phyloP scores from a whole-genome alignment of 257 asterid species.

The Cynanchum wilfordii region DNA sequence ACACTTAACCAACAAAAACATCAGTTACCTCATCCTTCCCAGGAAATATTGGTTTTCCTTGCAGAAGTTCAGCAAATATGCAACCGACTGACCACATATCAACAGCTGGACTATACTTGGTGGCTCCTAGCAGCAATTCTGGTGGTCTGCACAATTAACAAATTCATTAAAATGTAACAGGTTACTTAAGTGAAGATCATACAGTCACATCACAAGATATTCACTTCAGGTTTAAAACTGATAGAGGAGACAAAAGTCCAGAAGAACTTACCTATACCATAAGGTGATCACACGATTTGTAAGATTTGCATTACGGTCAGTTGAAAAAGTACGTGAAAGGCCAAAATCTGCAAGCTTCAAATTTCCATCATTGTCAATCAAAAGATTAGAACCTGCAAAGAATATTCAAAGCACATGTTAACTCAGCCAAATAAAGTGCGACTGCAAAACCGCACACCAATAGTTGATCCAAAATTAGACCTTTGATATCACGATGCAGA shows the following conservation, averaged over 20 bases:
- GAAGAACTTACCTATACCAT: conserved; percentile 64
- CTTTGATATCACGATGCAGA: conserved; percentile 93
- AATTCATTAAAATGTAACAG: conserved; percentile 7
- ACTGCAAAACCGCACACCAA: conserved; percentile 15
- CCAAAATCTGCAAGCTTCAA: conserved; percentile 92
- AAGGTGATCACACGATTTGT: conserved; percentile 86
- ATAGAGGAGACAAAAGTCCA: conserved; percentile 4
- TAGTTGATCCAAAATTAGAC: conserved; percentile 30
- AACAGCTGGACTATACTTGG: conserved; percentile 88
- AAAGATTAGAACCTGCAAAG: conserved; percentile 76
- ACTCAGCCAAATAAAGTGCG: conserved; percentile 12
- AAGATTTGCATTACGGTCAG: conserved; percentile 76
- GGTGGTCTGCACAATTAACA: conserved; percentile 58
- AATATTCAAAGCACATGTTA: conserved; percentile 8
- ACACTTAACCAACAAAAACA: conserved; percentile 29
- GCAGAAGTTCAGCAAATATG: conserved; percentile 85
- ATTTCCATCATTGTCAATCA: conserved; percentile 78
- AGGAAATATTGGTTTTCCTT: conserved; percentile 81
- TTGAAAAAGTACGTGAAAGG: conserved; percentile 71
- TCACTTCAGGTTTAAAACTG: not conserved
- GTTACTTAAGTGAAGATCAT: not conserved
- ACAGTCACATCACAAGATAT: not conserved
- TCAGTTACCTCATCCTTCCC: conserved; percentile 85
- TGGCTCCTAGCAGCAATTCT: conserved; percentile 80
- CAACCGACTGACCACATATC: conserved; percentile 98